phyloP scores from a whole-genome alignment of 2,329 filamentous ascomycete genomes.

The Achaetomium macrosporum region DNA sequence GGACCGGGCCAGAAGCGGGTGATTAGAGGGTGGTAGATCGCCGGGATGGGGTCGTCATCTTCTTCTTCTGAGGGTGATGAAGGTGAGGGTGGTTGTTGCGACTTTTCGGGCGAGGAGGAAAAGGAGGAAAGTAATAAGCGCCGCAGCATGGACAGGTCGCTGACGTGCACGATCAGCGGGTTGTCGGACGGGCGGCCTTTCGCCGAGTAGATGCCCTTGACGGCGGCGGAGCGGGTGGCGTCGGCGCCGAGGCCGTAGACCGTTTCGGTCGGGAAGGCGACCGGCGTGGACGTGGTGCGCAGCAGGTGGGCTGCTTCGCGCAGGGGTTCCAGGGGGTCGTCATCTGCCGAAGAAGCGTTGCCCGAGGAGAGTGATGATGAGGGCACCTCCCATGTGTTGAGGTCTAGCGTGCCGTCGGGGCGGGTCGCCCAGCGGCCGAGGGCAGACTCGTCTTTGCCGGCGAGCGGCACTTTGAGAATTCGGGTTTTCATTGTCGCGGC shows the following conservation, averaged over 20 bases:
- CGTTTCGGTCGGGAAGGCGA: slow-evolving; percentile 95
- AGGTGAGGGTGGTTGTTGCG: slow-evolving; percentile 6
- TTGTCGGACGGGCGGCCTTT: slow-evolving; percentile 93
- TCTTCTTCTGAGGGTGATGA: neutral
- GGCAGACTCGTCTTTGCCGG: slow-evolving; percentile 5
- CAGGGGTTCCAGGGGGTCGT: slow-evolving; percentile 39
- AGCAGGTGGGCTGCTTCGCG: slow-evolving; percentile 62
- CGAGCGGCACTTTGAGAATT: slow-evolving; percentile 25
- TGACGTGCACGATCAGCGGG: slow-evolving; percentile 87
- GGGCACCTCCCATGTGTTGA: slow-evolving; percentile 41
- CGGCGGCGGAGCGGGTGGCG: slow-evolving; percentile 76
- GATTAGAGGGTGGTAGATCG: slow-evolving; percentile 73
- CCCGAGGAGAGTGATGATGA: slow-evolving; percentile 8
- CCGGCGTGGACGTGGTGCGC: slow-evolving; percentile 61
- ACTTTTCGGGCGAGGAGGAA: neutral
- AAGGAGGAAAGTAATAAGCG: slow-evolving; percentile 44
- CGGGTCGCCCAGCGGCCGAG: slow-evolving; percentile 20
- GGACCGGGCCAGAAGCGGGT: slow-evolving; percentile 89
- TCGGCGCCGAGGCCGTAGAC: slow-evolving; percentile 97
- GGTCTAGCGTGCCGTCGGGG: slow-evolving; percentile 8
- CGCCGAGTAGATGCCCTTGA: slow-evolving; percentile 84
- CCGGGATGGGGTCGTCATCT: slow-evolving; percentile 50
- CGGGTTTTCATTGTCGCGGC: slow-evolving; percentile 23
- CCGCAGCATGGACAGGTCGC: slow-evolving; percentile 71
- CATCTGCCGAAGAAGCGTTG: slow-evolving; percentile 3